phyloP scores from a whole-genome alignment of 805 yeast genomes.

The Ogataea henricii region DNA sequence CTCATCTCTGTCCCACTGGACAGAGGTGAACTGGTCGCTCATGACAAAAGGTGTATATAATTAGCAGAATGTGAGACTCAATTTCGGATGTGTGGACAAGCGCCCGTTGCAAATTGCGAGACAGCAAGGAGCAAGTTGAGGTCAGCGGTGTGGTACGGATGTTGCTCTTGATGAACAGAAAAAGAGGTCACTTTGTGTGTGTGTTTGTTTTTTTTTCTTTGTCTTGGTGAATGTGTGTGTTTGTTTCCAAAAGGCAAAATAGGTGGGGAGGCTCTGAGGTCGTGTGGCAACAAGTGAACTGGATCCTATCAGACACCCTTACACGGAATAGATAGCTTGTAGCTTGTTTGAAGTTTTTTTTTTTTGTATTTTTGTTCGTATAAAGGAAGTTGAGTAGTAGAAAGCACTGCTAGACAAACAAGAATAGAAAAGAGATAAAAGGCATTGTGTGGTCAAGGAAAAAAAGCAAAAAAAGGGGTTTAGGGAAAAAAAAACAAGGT shows the following conservation, averaged over 20 bases:
- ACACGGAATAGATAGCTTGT: neutral
- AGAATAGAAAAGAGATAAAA: conserved; percentile 3
- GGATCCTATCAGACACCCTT: conserved; percentile 1
- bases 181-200: too few relatives aligned
- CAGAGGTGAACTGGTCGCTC: conserved; percentile 55
- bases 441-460: conserved; percentile 5
- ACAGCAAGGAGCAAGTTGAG: neutral
- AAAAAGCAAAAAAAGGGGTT: neutral
- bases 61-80: neutral
- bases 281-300: neutral
- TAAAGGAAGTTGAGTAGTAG: conserved; percentile 1
- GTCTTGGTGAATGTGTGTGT: neutral
- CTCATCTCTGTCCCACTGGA: conserved; percentile 57
- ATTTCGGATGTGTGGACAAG: neutral
- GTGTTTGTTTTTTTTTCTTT: too few relatives aligned
- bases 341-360: neutral
- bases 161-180: too few relatives aligned
- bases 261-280: conserved; percentile 1
- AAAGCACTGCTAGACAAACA: conserved; percentile 8
- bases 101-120: neutral
- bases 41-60: conserved; percentile 12
- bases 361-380: conserved; percentile 7
- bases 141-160: too few relatives aligned
- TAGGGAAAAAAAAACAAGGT: too few relatives aligned
- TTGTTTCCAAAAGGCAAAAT: conserved; percentile 3